Conservation (phyloP, 768 basidiomycete species). For the Leucocoprinus leucothites region DNA sequence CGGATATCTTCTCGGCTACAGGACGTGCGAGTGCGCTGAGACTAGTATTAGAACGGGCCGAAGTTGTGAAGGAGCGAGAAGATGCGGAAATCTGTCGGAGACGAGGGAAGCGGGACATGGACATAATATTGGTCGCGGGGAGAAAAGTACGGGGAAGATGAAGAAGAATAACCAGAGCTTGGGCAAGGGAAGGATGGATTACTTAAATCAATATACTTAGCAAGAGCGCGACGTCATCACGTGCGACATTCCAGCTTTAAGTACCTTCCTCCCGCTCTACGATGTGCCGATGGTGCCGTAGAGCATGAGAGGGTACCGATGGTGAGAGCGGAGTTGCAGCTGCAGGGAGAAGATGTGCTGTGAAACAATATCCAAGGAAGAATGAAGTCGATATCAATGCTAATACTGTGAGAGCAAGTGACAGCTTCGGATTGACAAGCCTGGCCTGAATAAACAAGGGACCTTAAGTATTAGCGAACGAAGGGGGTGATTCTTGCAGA, state of each 20-base stretch:
- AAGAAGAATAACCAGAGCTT: conserved; percentile 1
- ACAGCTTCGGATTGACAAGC: no score
- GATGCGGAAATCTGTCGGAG: conserved; percentile 23
- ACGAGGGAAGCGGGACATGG: conserved; percentile 28
- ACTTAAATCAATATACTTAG: neutral
- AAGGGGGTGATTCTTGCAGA: no score
- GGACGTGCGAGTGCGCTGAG: conserved; percentile 53
- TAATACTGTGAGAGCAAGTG: no score
- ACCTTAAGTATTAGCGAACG: no score
- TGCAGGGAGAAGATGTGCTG: no score
- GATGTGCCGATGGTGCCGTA: no score
- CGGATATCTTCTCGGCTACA: conserved; percentile 67
- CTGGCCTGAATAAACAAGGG: no score
- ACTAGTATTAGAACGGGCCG: conserved; percentile 36
- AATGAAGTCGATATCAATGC: no score
- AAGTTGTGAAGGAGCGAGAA: conserved; percentile 40
- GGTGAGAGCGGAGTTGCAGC: no score
- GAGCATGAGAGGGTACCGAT: no score
- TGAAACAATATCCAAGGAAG: no score
- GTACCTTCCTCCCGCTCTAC: neutral
- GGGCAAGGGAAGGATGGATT: neutral
- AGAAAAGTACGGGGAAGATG: neutral
- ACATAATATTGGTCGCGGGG: conserved; percentile 24
- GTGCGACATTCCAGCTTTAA: conserved; percentile 4
- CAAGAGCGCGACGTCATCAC: conserved; percentile 16